These are phyloP conservation scores for Trametes sp. DNA, from an alignment of 1,284 basidiomycete genomes.

Conservation along the genomic window DNA sequence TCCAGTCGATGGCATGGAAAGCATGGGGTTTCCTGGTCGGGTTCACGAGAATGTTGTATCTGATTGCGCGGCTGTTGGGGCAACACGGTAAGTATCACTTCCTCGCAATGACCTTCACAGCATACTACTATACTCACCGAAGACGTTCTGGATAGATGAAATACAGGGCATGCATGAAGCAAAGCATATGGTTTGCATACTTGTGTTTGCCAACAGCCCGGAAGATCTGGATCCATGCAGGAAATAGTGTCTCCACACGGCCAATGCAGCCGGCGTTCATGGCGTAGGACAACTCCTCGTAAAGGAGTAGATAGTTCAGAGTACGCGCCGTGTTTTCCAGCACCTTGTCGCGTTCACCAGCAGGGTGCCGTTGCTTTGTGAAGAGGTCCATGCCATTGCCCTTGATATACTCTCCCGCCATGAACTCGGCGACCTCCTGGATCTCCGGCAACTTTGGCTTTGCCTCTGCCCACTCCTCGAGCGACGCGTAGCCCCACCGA, in stretches of 20 bases:
- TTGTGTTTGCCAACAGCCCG: slow-evolving; percentile 44
- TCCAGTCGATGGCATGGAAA: slow-evolving; percentile 39
- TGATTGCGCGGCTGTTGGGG: slow-evolving; percentile 26
- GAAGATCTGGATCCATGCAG: slow-evolving; percentile 44
- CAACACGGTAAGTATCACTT: background rate
- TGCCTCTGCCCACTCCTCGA: slow-evolving; percentile 34
- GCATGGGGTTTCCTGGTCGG: slow-evolving; percentile 31
- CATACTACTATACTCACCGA: slow-evolving; percentile 24
- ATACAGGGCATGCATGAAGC: slow-evolving; percentile 40
- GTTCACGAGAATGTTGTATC: slow-evolving; percentile 38
- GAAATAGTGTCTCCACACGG: slow-evolving; percentile 39
- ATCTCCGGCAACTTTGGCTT: slow-evolving; percentile 35
- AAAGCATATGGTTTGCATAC: slow-evolving; percentile 40
- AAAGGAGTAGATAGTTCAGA: slow-evolving; percentile 43
- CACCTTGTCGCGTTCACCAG: slow-evolving; percentile 38
- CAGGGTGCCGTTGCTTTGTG: slow-evolving; percentile 15
- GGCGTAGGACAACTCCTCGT: slow-evolving; percentile 43
- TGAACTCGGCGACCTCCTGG: slow-evolving; percentile 23
- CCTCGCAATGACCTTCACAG: no score
- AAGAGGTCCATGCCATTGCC: background rate
- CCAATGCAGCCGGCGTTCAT: slow-evolving; percentile 48
- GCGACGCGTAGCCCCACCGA: background rate
- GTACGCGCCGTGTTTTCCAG: slow-evolving; percentile 41
- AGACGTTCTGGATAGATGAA: slow-evolving; percentile 41
- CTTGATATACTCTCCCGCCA: slow-evolving; percentile 34